Conservation (phyloP, 2,329 filamentous ascomycete genomes). For the Cladosporium austrohemisphaericum region DNA sequence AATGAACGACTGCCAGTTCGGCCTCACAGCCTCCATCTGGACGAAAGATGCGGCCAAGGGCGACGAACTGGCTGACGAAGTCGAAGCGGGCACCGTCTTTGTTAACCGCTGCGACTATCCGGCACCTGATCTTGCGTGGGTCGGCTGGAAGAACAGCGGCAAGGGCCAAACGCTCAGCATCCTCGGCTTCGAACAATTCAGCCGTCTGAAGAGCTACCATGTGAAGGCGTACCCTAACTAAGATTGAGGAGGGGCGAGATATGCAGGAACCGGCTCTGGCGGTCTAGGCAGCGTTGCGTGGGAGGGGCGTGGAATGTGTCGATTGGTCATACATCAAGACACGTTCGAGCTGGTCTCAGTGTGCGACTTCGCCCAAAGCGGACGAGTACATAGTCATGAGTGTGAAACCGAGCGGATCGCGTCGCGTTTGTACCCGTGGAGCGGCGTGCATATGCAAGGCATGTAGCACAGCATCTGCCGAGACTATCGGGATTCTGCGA, state of each 20-base stretch:
- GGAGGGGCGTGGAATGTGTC: constrained; percentile 14
- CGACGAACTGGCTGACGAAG: constrained; percentile 69
- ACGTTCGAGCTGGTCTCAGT: constrained; percentile 2
- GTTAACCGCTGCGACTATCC: constrained; percentile 93
- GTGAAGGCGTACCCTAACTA: constrained; percentile 71
- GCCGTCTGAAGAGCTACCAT: constrained; percentile 94
- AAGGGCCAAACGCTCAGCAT: constrained; percentile 84
- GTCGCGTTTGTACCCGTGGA: constrained; percentile 1
- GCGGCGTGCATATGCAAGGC: constrained; percentile 21
- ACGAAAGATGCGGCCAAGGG: constrained; percentile 78
- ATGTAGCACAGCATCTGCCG: constrained; percentile 21
- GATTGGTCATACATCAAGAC: constrained; percentile 3
- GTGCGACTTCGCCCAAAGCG: background rate
- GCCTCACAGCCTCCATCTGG: constrained; percentile 95
- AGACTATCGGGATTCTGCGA: background rate
- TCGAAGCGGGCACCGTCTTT: constrained; percentile 94
- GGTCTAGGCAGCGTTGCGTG: background rate
- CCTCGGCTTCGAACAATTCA: constrained; percentile 92
- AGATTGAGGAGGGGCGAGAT: background rate
- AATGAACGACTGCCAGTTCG: constrained; percentile 95
- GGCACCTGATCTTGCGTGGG: constrained; percentile 62
- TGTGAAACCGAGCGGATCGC: constrained; percentile 7
- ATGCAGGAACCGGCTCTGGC: constrained; percentile 6
- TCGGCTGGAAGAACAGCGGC: constrained; percentile 95
- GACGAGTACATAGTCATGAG: constrained; percentile 1